Percentiles rank a stretch among this genome's conserved stretches.
Evolutionary conservation across 2,329 filamentous ascomycete species (phyloP).

Genomic region (Penicillium sp.): DNA sequence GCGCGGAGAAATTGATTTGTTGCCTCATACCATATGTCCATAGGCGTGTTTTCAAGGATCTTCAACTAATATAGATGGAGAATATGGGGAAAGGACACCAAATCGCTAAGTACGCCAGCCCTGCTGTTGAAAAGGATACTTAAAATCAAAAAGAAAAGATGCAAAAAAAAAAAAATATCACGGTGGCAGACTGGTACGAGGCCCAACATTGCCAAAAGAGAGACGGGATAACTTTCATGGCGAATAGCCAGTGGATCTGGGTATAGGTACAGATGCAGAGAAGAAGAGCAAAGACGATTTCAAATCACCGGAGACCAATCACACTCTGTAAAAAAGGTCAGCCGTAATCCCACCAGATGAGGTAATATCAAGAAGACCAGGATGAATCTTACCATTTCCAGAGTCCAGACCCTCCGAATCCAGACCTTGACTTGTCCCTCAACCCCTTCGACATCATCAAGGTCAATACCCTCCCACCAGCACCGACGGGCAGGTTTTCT

Average conservation of each 20-base stretch:
- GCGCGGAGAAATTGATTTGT: slow-evolving; percentile 3
- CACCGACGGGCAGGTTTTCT: slow-evolving; percentile 93
- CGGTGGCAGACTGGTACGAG: slow-evolving; percentile 14
- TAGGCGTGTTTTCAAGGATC: slow-evolving; percentile 2
- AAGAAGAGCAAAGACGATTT: slow-evolving; percentile 16
- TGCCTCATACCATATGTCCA: slow-evolving; percentile 15
- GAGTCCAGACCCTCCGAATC: slow-evolving; percentile 97
- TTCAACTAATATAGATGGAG: slow-evolving; percentile 19
- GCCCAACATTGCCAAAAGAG: slow-evolving; percentile 7
- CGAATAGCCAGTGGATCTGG: slow-evolving; percentile 26
- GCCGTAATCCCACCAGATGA: slow-evolving; percentile 1
- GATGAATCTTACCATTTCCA: slow-evolving; percentile 76
- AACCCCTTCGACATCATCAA: slow-evolving; percentile 86
- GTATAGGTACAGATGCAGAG: slow-evolving; percentile 27
- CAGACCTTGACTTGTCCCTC: slow-evolving; percentile 94
- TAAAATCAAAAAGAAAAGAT: slow-evolving; percentile 12
- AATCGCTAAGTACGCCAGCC: slow-evolving; percentile 25
- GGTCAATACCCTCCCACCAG: slow-evolving; percentile 98
- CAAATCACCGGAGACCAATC: slow-evolving; percentile 70
- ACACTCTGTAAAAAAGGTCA: slow-evolving; percentile 64
- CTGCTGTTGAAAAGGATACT: slow-evolving; percentile 14
- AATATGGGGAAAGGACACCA: slow-evolving; percentile 17
- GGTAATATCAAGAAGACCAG: not conserved
- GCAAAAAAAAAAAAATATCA: slow-evolving; percentile 7
- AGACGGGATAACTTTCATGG: slow-evolving; percentile 14